Conservation (phyloP, 345 rosid genomes). For the Punica granatum region DNA sequence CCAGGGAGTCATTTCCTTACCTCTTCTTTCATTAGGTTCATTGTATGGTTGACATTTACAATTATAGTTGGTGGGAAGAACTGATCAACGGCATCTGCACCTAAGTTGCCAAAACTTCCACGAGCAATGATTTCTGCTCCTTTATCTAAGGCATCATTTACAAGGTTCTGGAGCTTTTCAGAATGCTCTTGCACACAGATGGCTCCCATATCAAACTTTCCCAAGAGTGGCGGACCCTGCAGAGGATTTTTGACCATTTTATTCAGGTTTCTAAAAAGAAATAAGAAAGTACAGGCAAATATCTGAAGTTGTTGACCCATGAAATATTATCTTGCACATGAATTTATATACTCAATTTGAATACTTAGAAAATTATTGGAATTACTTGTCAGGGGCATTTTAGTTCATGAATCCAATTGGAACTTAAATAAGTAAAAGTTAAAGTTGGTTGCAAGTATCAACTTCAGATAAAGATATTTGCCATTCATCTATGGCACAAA, state of each 20-base stretch:
- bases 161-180: constrained; percentile 76
- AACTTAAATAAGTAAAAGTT: neutral
- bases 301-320: neutral
- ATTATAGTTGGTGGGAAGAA: constrained; percentile 90
- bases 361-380: neutral
- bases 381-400: neutral
- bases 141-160: constrained; percentile 79
- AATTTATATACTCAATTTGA: neutral
- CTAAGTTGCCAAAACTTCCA: constrained; percentile 91
- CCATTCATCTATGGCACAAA: neutral
- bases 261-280: neutral
- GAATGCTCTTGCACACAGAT: constrained; percentile 93
- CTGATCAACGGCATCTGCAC: constrained; percentile 92
- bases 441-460: neutral
- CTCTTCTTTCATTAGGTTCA: constrained; percentile 99
- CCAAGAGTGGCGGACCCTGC: constrained; percentile 90
- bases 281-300: neutral
- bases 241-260: constrained; percentile 4
- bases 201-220: constrained; percentile 98
- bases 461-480: neutral
- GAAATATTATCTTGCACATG: neutral
- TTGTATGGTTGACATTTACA: constrained; percentile 70
- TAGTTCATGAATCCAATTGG: neutral
- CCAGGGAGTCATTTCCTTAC: constrained; percentile 22
- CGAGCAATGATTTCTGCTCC: constrained; percentile 87